Conservation (phyloP, 805 yeast species). For the Millerozyma acaciae region DNA sequence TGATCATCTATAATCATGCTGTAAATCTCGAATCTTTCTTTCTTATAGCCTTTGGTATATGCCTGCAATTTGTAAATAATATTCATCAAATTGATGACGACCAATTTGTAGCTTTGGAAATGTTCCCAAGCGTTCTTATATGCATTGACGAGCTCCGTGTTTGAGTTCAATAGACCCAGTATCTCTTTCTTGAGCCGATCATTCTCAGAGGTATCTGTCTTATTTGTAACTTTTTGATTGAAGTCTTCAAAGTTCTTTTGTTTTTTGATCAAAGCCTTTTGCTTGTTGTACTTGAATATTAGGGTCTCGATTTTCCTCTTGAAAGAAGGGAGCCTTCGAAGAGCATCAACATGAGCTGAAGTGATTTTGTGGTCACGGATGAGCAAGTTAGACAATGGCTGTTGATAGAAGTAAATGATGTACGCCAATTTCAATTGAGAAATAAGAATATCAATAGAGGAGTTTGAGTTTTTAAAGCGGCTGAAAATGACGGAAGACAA, state of each 20-base stretch:
- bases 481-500: slow-evolving; percentile 24
- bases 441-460: slow-evolving; percentile 37
- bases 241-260: slow-evolving; percentile 1
- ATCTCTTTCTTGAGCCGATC: slow-evolving; percentile 8
- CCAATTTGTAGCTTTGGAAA: slow-evolving; percentile 21
- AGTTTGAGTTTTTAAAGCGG: slow-evolving; percentile 36
- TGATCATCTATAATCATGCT: slow-evolving; percentile 26
- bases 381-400: slow-evolving; percentile 26
- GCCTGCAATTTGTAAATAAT: slow-evolving; percentile 17
- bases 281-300: slow-evolving; percentile 9
- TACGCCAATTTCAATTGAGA: slow-evolving; percentile 34
- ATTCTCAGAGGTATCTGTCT: neutral
- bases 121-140: slow-evolving; percentile 14
- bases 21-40: slow-evolving; percentile 30
- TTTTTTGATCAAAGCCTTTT: slow-evolving; percentile 2
- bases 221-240: neutral
- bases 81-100: slow-evolving; percentile 23
- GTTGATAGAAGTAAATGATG: slow-evolving; percentile 40
- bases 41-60: slow-evolving; percentile 4
- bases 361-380: slow-evolving; percentile 10
- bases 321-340: slow-evolving; percentile 35
- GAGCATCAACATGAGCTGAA: slow-evolving; percentile 16
- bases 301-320: slow-evolving; percentile 28
- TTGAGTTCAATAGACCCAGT: slow-evolving; percentile 12
- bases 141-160: slow-evolving; percentile 11